phyloP scores from a whole-genome alignment of 2,329 filamentous ascomycete species.

The Pseudohalonectria lignicola region DNA sequence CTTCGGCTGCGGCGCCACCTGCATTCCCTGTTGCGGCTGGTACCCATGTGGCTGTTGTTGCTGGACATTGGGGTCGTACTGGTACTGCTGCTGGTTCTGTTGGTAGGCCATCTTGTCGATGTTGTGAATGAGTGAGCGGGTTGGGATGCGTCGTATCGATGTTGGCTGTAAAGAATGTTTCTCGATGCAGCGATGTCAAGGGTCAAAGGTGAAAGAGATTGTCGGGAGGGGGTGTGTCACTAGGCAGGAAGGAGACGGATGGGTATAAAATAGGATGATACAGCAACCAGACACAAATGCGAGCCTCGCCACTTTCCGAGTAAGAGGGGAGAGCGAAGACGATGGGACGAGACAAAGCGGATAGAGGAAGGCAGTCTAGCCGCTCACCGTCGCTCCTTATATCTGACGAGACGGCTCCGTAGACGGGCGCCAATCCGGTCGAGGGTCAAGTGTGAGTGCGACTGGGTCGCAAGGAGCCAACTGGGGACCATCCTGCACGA shows the following conservation, averaged over 20 bases:
- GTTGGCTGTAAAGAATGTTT: neutral
- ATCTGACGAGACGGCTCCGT: no score
- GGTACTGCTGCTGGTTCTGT: conserved; percentile 7
- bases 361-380: no score
- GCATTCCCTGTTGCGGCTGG: conserved; percentile 2
- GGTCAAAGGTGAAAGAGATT: neutral
- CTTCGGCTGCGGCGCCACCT: neutral
- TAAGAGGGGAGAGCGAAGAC: no score
- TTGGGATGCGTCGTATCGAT: neutral
- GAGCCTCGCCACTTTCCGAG: neutral
- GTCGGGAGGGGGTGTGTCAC: neutral
- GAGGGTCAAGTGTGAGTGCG: no score
- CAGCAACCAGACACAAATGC: neutral
- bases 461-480: no score
- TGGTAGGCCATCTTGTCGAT: conserved; percentile 14
- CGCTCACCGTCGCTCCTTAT: no score
- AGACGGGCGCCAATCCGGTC: neutral
- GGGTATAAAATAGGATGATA: neutral
- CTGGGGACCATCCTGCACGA: no score
- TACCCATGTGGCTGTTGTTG: neutral
- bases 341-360: no score
- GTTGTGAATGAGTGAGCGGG: neutral
- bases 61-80: conserved; percentile 1
- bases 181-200: neutral
- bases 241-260: no score